Base-by-base conservation (phyloP, 495 filamentous ascomycete species). In the Opeltia flavorubescens region DNA sequence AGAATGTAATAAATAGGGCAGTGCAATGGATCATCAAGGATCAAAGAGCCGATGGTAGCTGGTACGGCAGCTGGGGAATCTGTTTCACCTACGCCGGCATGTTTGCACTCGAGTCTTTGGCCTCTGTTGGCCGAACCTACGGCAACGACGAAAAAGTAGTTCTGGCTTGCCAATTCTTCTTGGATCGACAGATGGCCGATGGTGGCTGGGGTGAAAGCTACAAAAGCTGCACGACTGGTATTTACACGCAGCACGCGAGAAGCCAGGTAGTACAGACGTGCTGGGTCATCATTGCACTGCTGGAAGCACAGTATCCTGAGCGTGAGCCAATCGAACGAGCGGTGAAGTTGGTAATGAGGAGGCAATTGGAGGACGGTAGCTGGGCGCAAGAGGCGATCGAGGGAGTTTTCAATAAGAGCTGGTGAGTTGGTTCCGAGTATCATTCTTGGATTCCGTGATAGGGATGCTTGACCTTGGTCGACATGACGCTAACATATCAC, bases 141-240 rank as follows among this genome's bases (percentile, higher is more conserved):
- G 66, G 68, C 39, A 94, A 80, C 48, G 88, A 83, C 54, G 64
- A 69, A 2, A 63, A 76, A 46, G 72, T 86, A 27, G 76, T 77
- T 42, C 75, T 74, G 25, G 91, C 80, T 0, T 95, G 91, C 56
- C 74, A 86, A 2, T 98, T 96, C 62, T 66, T 98, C 30, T 53
- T 96, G 26, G 75, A 75, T 9, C 82, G 84, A 50, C 91, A 95
- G 61, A 76, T 77, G 55, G 77, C 71, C 3, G 91, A 98, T 56
- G 91, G 89, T 17, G 91, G 93, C 21, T 98, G 91, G 91, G 94
- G 91, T 6, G 93, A 98, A 63, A 89, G 81, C 35, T 98, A 95
- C 59, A 76, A 76, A 56, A 84, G 81, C 63, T 74, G 83, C 61
- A 71, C 68, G 30, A 67, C 63, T 13, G 75, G 73, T 43, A 62